Conservation (phyloP, 176 grass and related monocot species). For the Cymbopogon citratus region DNA sequence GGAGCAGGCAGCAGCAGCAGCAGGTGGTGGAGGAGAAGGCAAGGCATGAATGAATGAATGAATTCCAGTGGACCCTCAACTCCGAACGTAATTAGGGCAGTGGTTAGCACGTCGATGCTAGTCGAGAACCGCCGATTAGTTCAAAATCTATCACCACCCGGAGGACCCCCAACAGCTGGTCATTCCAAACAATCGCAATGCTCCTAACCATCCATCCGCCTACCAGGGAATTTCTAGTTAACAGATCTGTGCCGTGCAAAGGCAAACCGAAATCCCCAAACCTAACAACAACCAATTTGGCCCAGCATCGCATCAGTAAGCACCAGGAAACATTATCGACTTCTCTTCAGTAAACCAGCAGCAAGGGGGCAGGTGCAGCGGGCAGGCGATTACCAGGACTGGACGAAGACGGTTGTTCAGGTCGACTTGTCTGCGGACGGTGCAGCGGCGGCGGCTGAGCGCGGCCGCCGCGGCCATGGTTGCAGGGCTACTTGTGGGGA, state of each 20-base stretch:
- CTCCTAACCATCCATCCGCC: neutral
- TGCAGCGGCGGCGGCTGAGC: slow-evolving; percentile 6
- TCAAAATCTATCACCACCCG: slow-evolving; percentile 18
- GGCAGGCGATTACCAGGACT: slow-evolving; percentile 35
- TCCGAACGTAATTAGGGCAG: slow-evolving; percentile 27
- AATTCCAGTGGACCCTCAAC: slow-evolving; percentile 31
- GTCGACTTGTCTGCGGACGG: neutral
- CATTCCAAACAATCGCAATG: neutral
- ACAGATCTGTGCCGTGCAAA: slow-evolving; percentile 20
- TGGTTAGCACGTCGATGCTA: slow-evolving; percentile 60
- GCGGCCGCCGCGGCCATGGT: slow-evolving; percentile 3
- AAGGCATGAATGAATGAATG: slow-evolving; percentile 6
- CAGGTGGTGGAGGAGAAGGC: slow-evolving; percentile 45
- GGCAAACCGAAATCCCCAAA: slow-evolving; percentile 1
- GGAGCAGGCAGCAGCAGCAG: slow-evolving; percentile 10
- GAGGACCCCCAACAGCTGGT: neutral
- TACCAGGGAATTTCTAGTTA: slow-evolving; percentile 15
- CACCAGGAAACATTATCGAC: neutral
- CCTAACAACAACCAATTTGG: slow-evolving; percentile 34
- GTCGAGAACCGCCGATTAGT: slow-evolving; percentile 20
- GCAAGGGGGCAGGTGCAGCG: neutral
- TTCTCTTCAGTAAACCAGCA: neutral
- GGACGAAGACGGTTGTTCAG: slow-evolving; percentile 2
- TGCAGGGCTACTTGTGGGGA: neutral
- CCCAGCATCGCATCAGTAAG: slow-evolving; percentile 26